A percentile compares a stretch with the other conserved stretches of the same genome.
phyloP scores from a whole-genome alignment of 257 asterid genomes.

The Catharanthus roseus region DNA sequence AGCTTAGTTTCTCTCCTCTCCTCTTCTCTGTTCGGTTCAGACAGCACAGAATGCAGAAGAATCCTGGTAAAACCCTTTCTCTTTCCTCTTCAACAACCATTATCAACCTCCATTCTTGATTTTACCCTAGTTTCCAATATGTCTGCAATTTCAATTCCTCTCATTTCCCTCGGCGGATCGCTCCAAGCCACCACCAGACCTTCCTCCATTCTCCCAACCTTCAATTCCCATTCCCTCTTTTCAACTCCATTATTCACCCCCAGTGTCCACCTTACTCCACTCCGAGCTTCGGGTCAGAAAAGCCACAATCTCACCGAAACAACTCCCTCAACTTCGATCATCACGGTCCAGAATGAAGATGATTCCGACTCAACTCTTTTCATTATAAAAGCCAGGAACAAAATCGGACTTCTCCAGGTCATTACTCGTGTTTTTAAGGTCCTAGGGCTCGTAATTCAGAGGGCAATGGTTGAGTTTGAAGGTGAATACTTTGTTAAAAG shows the following conservation, averaged over 20 bases:
- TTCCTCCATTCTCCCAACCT: slow-evolving; percentile 7
- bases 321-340: slow-evolving; percentile 10
- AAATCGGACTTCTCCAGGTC: slow-evolving; percentile 38
- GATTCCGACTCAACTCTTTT: slow-evolving; percentile 34
- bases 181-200: background rate
- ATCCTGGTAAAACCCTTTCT: no score
- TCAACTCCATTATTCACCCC: slow-evolving; percentile 16
- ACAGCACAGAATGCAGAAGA: no score
- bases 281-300: slow-evolving; percentile 18
- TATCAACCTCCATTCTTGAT: background rate
- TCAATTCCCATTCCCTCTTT: slow-evolving; percentile 13
- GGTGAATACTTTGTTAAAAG: slow-evolving; percentile 32
- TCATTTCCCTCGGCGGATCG: slow-evolving; percentile 16
- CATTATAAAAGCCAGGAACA: slow-evolving; percentile 32
- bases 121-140: slow-evolving; percentile 2
- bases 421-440: slow-evolving; percentile 40
- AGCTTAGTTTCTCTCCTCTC: no score
- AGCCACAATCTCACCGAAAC: slow-evolving; percentile 14
- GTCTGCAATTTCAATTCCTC: slow-evolving; percentile 29
- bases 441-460: slow-evolving; percentile 32
- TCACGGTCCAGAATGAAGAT: slow-evolving; percentile 27
- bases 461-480: slow-evolving; percentile 38
- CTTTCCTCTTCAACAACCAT: background rate
- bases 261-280: slow-evolving; percentile 18
- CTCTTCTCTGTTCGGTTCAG: no score